phyloP scores from a whole-genome alignment of 1,284 basidiomycete species.

The Phellinidium pouzarii region DNA sequence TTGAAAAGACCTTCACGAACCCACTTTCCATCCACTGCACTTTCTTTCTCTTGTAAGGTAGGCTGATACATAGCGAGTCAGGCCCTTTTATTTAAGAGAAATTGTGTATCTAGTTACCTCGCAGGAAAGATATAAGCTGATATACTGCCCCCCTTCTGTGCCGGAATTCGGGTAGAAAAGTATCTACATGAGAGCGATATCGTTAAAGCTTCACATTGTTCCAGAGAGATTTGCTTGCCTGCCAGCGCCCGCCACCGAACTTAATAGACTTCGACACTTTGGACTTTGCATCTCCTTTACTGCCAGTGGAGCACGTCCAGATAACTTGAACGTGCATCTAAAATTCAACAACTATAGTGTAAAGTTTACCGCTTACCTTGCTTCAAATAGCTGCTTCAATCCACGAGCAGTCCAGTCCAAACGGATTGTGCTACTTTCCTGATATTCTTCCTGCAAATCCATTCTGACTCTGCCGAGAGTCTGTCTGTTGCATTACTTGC shows the following conservation, averaged over 20 bases:
- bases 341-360: neutral
- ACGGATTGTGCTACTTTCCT: conserved; percentile 55
- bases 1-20: conserved; percentile 76
- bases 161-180: conserved; percentile 81
- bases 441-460: conserved; percentile 31
- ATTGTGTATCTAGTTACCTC: conserved; percentile 40
- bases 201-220: neutral
- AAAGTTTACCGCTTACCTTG: conserved; percentile 38
- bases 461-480: neutral
- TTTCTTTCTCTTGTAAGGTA: conserved; percentile 68
- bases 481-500: too few relatives aligned
- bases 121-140: conserved; percentile 75
- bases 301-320: conserved; percentile 22
- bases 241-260: conserved; percentile 69
- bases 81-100: neutral
- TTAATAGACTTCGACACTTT: conserved; percentile 60
- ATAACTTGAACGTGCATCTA: neutral
- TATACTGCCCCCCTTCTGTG: conserved; percentile 42
- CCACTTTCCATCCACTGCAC: conserved; percentile 67
- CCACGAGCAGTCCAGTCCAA: conserved; percentile 74
- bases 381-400: conserved; percentile 65
- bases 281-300: conserved; percentile 62
- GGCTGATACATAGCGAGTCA: conserved; percentile 38
- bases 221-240: conserved; percentile 34
- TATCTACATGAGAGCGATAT: conserved; percentile 37